Percentiles rank a stretch among this genome's conserved stretches.
These are phyloP conservation scores for Annulohypoxylon maeteangense DNA, from an alignment of 495 filamentous ascomycete species.

Conservation along the genomic window DNA sequence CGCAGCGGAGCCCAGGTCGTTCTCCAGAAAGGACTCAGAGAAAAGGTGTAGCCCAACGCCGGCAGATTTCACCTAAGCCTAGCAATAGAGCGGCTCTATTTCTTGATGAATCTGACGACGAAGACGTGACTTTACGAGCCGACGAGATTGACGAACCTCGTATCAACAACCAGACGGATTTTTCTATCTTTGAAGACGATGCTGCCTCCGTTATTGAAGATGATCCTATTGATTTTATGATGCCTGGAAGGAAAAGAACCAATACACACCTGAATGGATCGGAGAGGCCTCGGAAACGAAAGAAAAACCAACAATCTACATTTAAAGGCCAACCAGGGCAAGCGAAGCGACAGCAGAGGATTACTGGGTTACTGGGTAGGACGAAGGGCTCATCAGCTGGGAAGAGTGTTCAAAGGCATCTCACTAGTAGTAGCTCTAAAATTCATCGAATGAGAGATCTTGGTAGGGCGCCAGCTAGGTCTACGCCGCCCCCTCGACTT, in stretches of 20 bases:
- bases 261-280: constrained; percentile 21
- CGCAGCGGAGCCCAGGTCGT: constrained; percentile 53
- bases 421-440: constrained; percentile 2
- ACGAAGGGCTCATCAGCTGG: constrained; percentile 40
- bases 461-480: constrained; percentile 8
- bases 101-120: constrained; percentile 60
- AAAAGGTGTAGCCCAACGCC: constrained; percentile 66
- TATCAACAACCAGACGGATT: constrained; percentile 4
- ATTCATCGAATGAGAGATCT: constrained; percentile 20
- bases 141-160: constrained; percentile 30
- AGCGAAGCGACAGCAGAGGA: constrained; percentile 55
- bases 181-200: constrained; percentile 47
- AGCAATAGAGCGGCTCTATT: constrained; percentile 45
- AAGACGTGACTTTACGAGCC: constrained; percentile 43
- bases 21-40: constrained; percentile 50
- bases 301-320: constrained; percentile 37
- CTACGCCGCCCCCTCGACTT: constrained; percentile 54
- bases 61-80: constrained; percentile 41
- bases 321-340: constrained; percentile 44
- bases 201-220: constrained; percentile 61
- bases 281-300: constrained; percentile 45
- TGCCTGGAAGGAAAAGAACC: constrained; percentile 54
- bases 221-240: constrained; percentile 65
- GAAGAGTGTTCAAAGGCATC: constrained; percentile 2
- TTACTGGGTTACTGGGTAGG: constrained; percentile 54